Evolutionary conservation across 1,284 basidiomycete genomes (phyloP), one percentile per base, ranked within the genome.

Genomic region (Singerocomus inundabilis): DNA sequence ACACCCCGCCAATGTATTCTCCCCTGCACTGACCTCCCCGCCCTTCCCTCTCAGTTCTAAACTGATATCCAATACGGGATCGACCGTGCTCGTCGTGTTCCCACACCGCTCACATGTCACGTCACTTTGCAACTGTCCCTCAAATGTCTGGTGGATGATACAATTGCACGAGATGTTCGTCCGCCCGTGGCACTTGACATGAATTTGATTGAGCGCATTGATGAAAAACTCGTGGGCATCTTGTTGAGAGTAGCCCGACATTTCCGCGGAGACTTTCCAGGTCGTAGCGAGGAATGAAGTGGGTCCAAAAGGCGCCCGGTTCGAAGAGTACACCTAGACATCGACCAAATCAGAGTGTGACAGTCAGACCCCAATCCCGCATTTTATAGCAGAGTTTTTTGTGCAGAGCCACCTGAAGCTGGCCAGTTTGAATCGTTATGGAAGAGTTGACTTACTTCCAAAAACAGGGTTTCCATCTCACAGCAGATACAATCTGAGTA

Each of bases 161-260:
- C 95, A 98, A 55, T 89, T 92, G 68, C 95, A 98, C 26, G 80
- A 79, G 34, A 87, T 77, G 51, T 80, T 81, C 0, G 85, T 86
- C 13, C 78, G 82, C 0, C 85, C 88, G 38, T 82, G 81, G 18
- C 83, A 85, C 29, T 81, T 86, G n/a, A 76, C 74, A 64, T 95
- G 91, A n/a, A 94, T 88, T 56, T 90, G 84, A 59, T 92, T 91
- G 16, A 93, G 72, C 0, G 83, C 80, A 18, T 85, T 80, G 48
- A 93, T 87, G 70, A 94, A 92, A 66, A 89, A 91, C 70, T 95
- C 93, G 70, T 96, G 92, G 0, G 93, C 91, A 57, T 95, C 95
- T 63, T 98, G 96, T 68, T 99, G 96, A 0, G 91, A 85, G 59
- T 98, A 91, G 2, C 92, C 93, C 8, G 92, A 84, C 4, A 98